Conservation (phyloP, 2,329 filamentous ascomycete genomes). For the Penicillium sp. region DNA sequence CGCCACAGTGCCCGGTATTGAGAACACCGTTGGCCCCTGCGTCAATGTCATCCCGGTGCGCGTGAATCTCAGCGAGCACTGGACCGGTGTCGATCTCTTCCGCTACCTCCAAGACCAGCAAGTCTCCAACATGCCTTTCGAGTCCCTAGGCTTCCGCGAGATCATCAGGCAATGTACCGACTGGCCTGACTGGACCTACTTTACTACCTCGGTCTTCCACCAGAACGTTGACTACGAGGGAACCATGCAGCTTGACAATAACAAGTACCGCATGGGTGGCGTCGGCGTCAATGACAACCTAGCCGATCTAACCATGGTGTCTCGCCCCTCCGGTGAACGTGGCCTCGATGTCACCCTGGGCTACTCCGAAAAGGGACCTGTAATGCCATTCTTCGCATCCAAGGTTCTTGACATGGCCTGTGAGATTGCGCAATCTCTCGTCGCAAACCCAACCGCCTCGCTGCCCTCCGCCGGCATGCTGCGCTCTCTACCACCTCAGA, state of each 20-base stretch:
- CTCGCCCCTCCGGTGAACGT: conserved; percentile 34
- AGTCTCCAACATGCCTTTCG: conserved; percentile 55
- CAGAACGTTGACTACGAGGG: conserved; percentile 39
- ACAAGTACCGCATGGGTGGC: conserved; percentile 39
- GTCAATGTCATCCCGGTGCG: conserved; percentile 67
- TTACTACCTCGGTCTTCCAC: conserved; percentile 43
- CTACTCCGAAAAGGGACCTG: conserved; percentile 38
- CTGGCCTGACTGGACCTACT: conserved; percentile 43
- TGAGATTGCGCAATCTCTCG: conserved; percentile 37
- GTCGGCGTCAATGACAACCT: conserved; percentile 42
- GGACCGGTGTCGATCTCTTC: conserved; percentile 55
- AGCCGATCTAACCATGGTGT: conserved; percentile 41
- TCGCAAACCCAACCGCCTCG: conserved; percentile 34
- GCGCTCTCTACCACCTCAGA: conserved; percentile 32
- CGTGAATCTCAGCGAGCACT: conserved; percentile 52
- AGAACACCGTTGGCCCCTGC: conserved; percentile 62
- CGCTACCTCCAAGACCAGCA: conserved; percentile 57
- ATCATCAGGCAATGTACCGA: conserved; percentile 48
- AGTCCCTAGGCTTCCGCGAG: conserved; percentile 55
- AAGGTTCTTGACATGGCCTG: conserved; percentile 43
- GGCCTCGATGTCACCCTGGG: conserved; percentile 38
- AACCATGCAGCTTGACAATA: conserved; percentile 39
- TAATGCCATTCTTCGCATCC: conserved; percentile 33
- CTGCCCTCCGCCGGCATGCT: conserved; percentile 36
- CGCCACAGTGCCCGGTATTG: conserved; percentile 54